phyloP scores from a whole-genome alignment of 352 stramenopile genomes.

The Pythium phragmitis region DNA sequence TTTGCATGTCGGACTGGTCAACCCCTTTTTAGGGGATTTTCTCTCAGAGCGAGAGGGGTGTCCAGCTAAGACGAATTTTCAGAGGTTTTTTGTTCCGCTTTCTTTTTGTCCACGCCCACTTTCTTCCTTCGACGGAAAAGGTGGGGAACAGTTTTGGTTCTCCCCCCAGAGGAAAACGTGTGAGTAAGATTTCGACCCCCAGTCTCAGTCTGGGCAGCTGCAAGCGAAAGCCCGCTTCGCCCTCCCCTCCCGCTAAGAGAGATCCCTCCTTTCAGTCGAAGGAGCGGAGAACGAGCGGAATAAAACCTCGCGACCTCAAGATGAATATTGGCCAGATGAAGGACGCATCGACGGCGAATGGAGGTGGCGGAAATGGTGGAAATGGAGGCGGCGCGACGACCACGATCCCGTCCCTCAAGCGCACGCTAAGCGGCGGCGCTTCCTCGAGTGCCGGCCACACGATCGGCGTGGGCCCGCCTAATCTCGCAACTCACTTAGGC shows the following conservation, averaged over 20 bases:
- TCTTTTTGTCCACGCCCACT: conserved; percentile 3
- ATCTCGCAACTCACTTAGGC: conserved; percentile 50
- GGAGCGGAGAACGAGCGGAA: conserved; percentile 6
- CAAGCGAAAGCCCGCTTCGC: not conserved
- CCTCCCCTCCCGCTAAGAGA: not conserved
- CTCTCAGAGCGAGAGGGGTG: conserved; percentile 4
- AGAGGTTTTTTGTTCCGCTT: conserved; percentile 10
- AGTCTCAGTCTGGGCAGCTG: not conserved
- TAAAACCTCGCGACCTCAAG: conserved; percentile 4
- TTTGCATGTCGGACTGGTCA: not conserved
- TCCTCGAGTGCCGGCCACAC: conserved; percentile 29
- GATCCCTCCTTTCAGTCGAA: not conserved
- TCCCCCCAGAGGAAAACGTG: conserved; percentile 7
- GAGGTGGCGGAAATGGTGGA: conserved; percentile 43
- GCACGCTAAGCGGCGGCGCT: conserved; percentile 75
- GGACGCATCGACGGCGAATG: conserved; percentile 33
- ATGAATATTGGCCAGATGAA: conserved; percentile 83
- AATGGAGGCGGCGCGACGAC: conserved; percentile 43
- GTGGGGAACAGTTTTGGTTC: conserved; percentile 31
- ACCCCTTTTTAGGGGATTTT: conserved; percentile 13
- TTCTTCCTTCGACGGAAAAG: conserved; percentile 30
- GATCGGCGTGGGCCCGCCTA: conserved; percentile 34
- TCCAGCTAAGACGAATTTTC: conserved; percentile 9
- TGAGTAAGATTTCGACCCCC: conserved; percentile 25
- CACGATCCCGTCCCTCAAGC: conserved; percentile 83